Evolutionary conservation across 2,329 filamentous ascomycete genomes (phyloP).

Genomic region (Clathrospora elynae): DNA sequence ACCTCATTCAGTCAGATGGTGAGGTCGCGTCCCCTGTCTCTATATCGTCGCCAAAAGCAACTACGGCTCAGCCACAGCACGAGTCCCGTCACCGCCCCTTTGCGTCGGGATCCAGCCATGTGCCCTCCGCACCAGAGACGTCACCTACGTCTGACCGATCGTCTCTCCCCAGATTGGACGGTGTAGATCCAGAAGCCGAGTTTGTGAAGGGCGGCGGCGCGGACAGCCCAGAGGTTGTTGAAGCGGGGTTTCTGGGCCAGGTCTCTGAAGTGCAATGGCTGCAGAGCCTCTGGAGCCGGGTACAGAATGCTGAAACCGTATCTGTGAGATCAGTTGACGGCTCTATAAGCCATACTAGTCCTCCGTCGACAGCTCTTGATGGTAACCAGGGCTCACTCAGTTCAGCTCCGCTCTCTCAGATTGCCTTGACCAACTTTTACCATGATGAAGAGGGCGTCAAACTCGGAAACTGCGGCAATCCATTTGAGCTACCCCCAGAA

Average conservation of each 20-base stretch:
- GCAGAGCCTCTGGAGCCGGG: slow-evolving; percentile 14
- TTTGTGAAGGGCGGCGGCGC: slow-evolving; percentile 1
- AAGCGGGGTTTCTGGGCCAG: slow-evolving; percentile 17
- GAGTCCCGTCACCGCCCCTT: background rate
- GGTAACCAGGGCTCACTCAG: background rate
- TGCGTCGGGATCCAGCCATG: slow-evolving; percentile 1
- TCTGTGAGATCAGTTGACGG: slow-evolving; percentile 9
- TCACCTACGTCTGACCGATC: slow-evolving; percentile 2
- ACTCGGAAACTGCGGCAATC: slow-evolving; percentile 12
- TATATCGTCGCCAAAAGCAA: slow-evolving; percentile 7
- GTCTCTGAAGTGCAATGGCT: slow-evolving; percentile 32
- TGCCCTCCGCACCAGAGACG: background rate
- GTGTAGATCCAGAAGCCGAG: background rate
- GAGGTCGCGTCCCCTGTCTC: slow-evolving; percentile 1
- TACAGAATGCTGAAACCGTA: slow-evolving; percentile 4
- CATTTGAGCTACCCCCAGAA: slow-evolving; percentile 15
- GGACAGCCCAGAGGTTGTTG: background rate
- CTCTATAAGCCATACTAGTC: background rate
- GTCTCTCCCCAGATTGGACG: slow-evolving; percentile 1
- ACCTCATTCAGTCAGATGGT: slow-evolving; percentile 9
- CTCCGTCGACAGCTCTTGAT: background rate
- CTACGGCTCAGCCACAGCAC: background rate
- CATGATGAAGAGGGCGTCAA: slow-evolving; percentile 28
- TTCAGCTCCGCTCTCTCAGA: background rate
- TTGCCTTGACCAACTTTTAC: slow-evolving; percentile 24